Base-by-base conservation (phyloP, 257 asterid species). In the Petunia secreta region DNA sequence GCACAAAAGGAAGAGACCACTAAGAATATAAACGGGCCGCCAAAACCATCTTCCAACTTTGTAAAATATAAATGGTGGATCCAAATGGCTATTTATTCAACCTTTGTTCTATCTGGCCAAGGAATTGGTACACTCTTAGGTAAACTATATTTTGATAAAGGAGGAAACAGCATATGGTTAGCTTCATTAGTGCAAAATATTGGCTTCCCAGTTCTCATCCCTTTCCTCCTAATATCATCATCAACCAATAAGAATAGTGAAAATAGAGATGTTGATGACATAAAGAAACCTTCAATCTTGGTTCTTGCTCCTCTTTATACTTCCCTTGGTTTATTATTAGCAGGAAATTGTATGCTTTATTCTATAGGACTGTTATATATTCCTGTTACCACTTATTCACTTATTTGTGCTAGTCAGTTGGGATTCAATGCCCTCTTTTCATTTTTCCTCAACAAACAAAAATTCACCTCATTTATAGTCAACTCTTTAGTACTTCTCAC, bases 131-230 rank as follows among this genome's bases (percentile, higher is more conserved):
- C 87, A 3, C 78, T 94, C 13, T 62, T 94, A 78, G 96, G 92
- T 75, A 71, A 92, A 58, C 37, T 89, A 6, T 92, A 94, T 78
- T 94, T 88, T 83, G 84, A 89, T 74, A 87, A 90, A 13, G 96
- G 98, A 34, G 98, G 97, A 63, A 80, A 89, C 0, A 92, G 92
- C 77, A 77, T 82, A 55, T 92, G 97, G 97, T 46, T 90, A 81
- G 94, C 94, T 6, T 84, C 97, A 40, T 54, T 94, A 6, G 89
- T 89, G 0, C 92, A 86, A 85, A 84, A 73, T 40, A 85, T 60
- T 13, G 98, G 96, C 4, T 93, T 91, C 76, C 97, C 95, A 1
- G 53, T 88, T 40, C 91, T 92, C 4, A 11, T 92, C 68, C 98
- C 97, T 3, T 85, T 91, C 57, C 92, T 85, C 3, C 87, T 90